phyloP scores from a whole-genome alignment of 2,329 filamentous ascomycete species.

The Beauveria scarabaeidicola region DNA sequence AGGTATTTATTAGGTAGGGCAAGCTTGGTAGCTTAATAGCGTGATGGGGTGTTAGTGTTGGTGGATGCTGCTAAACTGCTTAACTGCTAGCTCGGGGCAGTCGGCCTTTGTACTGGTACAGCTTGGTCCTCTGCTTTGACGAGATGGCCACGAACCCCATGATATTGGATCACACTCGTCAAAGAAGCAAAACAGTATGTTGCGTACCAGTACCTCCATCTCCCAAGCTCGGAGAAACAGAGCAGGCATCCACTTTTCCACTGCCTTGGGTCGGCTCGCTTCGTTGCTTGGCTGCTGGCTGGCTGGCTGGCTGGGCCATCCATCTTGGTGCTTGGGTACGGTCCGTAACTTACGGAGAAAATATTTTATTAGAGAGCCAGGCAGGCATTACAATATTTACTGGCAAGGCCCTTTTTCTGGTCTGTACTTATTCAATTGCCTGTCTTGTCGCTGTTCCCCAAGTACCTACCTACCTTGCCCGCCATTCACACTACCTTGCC shows the following conservation, averaged over 20 bases:
- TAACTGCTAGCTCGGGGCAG: neutral
- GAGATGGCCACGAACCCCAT: no score
- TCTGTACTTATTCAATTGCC: neutral
- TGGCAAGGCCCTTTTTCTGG: no score
- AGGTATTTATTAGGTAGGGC: neutral
- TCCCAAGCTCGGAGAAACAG: neutral
- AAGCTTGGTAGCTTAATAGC: neutral
- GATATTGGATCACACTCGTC: neutral
- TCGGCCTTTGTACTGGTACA: neutral
- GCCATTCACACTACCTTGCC: neutral
- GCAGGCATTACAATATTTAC: no score
- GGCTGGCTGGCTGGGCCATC: neutral
- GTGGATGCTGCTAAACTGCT: neutral
- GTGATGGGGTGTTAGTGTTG: neutral
- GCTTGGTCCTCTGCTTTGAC: no score
- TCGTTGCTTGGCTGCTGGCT: neutral
- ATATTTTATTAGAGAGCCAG: no score
- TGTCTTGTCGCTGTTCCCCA: neutral
- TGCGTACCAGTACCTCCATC: neutral
- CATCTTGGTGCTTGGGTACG: neutral
- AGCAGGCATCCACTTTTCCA: conserved; percentile 3
- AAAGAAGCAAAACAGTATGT: neutral
- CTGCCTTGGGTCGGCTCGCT: conserved; percentile 7
- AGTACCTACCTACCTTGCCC: neutral
- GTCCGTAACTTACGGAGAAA: neutral